Base-by-base conservation (phyloP, 495 filamentous ascomycete species). In the Penicillium nucicola region DNA sequence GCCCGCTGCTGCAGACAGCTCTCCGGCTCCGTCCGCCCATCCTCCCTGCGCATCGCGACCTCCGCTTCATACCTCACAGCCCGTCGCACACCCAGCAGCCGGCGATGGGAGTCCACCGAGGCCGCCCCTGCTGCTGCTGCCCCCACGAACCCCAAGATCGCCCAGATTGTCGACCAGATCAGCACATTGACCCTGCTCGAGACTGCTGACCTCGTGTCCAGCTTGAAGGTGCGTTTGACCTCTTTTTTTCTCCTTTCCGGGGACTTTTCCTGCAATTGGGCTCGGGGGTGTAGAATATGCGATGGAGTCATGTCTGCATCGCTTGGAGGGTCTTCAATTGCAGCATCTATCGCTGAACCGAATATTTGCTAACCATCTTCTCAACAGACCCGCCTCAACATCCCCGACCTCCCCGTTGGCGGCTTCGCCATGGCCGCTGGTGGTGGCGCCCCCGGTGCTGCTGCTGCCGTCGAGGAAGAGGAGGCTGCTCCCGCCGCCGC, bases 151-250 rank as follows among this genome's bases (percentile, higher is more conserved):
- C 89, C 93, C 22, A 97, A 97, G 80, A 93, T 99, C 59, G 58
- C 82, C 43, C 80, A 79, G 42, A 97, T 99, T 60, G 93, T 99
- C 50, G 93, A 97, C 71, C 91, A 97, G 70, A 97, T 99, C 65
- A 92, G 91, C 72, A 84, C 90, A 84, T 87, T 99, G 80, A 99
- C 91, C 15, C 78, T 99, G 48, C 72, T 99, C 61, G 95, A 99
- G 79, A 99, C 95, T 6, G 92, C 95, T 34, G 92, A 97, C 67
- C 76, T 99, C 15, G 93, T 99, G 23, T 80, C 91, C 33, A 88
- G 82, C 64, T 75, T 99, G 59, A 99, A 97, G 86, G 95, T 90
- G 61, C 37, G 73, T 68, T 45, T 15, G 25, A 28, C 10, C 7
- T 28, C 25, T 28, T 28, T 28, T 28, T 28, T 9, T 9, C 7